phyloP scores from a whole-genome alignment of 441 rosid genomes.

The Populus tomentosa region DNA sequence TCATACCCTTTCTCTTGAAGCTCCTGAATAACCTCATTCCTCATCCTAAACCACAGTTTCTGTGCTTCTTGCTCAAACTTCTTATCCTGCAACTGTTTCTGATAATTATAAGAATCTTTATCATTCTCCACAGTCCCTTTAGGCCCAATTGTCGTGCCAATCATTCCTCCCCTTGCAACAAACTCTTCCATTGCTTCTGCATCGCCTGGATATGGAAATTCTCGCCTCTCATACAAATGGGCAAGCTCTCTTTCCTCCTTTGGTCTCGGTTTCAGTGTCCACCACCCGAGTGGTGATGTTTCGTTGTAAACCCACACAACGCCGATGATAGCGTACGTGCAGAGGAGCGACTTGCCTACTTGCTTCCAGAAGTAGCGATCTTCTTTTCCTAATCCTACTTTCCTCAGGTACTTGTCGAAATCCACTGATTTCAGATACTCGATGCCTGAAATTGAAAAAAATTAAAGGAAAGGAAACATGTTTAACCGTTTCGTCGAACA shows the following conservation, averaged over 20 bases:
- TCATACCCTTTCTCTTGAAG: constrained; percentile 73
- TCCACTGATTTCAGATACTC: constrained; percentile 45
- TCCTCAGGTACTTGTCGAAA: constrained; percentile 51
- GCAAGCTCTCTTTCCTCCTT: constrained; percentile 75
- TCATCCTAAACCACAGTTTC: constrained; percentile 77
- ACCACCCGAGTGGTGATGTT: constrained; percentile 81
- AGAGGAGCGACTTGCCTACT: constrained; percentile 64
- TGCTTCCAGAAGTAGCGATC: constrained; percentile 72
- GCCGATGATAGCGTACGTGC: constrained; percentile 64
- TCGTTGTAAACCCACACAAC: constrained; percentile 65
- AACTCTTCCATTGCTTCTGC: constrained; percentile 88
- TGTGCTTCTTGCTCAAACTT: constrained; percentile 62
- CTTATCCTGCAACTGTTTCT: constrained; percentile 59
- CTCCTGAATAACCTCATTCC: constrained; percentile 76
- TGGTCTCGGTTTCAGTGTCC: constrained; percentile 79
- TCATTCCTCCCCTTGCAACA: constrained; percentile 68
- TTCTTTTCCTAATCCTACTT: constrained; percentile 65
- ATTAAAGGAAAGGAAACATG: not conserved
- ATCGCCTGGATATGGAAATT: constrained; percentile 83
- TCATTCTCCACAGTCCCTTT: constrained; percentile 60
- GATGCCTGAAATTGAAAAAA: constrained; percentile 32
- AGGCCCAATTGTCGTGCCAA: constrained; percentile 64
- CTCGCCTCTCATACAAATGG: constrained; percentile 64
- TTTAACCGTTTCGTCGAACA: constrained; percentile 26
- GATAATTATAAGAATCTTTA: constrained; percentile 45